A percentile compares a stretch with the other conserved stretches of the same genome.
Evolutionary conservation across 306 rosid species (phyloP).

Genomic region (Dalbergia cultrata): DNA sequence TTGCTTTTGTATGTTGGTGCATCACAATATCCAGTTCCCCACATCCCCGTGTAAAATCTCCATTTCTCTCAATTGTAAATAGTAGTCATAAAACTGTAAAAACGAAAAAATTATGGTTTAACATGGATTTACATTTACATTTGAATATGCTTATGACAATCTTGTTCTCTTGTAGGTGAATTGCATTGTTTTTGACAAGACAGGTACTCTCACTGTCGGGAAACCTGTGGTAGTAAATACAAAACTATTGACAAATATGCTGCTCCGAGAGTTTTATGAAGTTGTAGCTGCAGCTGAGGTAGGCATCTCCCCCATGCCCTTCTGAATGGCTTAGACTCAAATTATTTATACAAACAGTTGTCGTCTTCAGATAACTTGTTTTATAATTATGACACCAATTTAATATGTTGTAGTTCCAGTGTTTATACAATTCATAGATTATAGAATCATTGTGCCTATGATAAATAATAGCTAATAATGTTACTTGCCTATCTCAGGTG

Average conservation of each 20-base stretch:
- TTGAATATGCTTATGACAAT: neutral
- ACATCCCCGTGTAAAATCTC: too few relatives aligned
- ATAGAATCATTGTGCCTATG: neutral
- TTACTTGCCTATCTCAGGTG: slow-evolving; percentile 53
- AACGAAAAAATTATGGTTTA: neutral
- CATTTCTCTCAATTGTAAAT: too few relatives aligned
- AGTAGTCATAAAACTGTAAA: neutral
- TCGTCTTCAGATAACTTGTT: neutral
- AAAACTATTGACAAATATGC: slow-evolving; percentile 48
- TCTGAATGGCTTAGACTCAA: too few relatives aligned
- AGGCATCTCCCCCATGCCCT: neutral
- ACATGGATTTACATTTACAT: neutral
- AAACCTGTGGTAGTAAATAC: slow-evolving; percentile 71
- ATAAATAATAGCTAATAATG: neutral
- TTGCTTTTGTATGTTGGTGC: too few relatives aligned
- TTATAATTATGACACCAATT: too few relatives aligned
- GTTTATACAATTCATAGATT: neutral
- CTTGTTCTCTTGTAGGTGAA: slow-evolving; percentile 57
- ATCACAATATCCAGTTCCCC: too few relatives aligned
- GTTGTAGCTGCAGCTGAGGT: slow-evolving; percentile 82
- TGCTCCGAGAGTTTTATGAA: slow-evolving; percentile 59
- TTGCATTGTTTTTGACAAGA: slow-evolving; percentile 85
- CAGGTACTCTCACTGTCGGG: slow-evolving; percentile 85
- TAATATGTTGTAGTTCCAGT: neutral
- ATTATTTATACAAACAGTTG: neutral